phyloP scores from a whole-genome alignment of 305 asterid species.

The Rubia balearica region DNA sequence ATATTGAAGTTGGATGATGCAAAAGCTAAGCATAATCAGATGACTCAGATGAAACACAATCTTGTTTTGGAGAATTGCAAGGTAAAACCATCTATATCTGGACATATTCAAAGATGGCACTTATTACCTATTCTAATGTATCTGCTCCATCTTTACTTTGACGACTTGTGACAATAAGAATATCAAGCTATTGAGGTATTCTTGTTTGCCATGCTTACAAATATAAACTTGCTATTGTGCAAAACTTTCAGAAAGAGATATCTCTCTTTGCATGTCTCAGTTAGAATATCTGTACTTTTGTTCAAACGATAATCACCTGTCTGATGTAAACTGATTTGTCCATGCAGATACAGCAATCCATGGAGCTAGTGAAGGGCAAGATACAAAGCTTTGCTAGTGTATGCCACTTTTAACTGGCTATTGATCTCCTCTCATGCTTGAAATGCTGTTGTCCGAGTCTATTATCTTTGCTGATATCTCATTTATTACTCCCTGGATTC shows the following conservation, averaged over 20 bases:
- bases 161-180: background rate
- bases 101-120: background rate
- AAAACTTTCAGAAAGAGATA: slow-evolving; percentile 7
- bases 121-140: slow-evolving; percentile 4
- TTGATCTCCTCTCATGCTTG: background rate
- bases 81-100: slow-evolving; percentile 12
- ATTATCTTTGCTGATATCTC: background rate
- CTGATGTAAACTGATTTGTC: background rate
- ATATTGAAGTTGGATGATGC: slow-evolving; percentile 16
- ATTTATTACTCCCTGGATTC: no score
- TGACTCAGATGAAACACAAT: slow-evolving; percentile 4
- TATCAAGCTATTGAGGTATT: background rate
- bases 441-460: background rate
- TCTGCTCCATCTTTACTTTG: background rate
- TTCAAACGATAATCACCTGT: background rate
- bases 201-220: background rate
- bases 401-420: background rate
- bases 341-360: slow-evolving; percentile 8
- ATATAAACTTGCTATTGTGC: background rate
- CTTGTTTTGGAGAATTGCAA: slow-evolving; percentile 15
- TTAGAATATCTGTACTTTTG: background rate
- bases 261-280: background rate
- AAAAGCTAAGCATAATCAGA: slow-evolving; percentile 12
- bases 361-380: slow-evolving; percentile 17
- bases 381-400: slow-evolving; percentile 2